Conservation (phyloP, 2,329 filamentous ascomycete genomes). For the Onygena corvina region DNA sequence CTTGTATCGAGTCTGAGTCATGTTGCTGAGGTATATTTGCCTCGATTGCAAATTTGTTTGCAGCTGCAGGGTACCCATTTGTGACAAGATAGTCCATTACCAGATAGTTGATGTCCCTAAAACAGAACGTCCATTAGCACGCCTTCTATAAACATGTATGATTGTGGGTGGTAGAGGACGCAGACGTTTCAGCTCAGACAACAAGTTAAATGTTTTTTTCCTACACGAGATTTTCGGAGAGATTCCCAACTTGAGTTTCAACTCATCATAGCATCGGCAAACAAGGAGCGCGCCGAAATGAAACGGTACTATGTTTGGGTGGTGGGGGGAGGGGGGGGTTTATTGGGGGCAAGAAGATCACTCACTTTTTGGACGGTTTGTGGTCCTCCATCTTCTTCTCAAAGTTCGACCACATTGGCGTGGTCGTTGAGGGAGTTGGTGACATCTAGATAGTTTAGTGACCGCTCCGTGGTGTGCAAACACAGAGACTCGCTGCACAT, state of each 20-base stretch:
- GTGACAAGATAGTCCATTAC: slow-evolving; percentile 96
- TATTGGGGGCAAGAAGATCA: slow-evolving; percentile 18
- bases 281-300: too few species aligned
- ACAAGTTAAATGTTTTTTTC: slow-evolving; percentile 68
- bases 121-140: slow-evolving; percentile 22
- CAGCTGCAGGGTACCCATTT: slow-evolving; percentile 86
- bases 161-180: slow-evolving; percentile 9
- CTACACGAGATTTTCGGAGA: slow-evolving; percentile 93
- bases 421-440: slow-evolving; percentile 58
- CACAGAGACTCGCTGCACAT: slow-evolving; percentile 27
- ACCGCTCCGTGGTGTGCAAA: slow-evolving; percentile 14
- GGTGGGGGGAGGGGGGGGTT: background rate
- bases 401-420: slow-evolving; percentile 60
- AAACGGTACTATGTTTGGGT: too few species aligned
- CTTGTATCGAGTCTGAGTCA: slow-evolving; percentile 59
- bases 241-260: slow-evolving; percentile 97
- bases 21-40: slow-evolving; percentile 64
- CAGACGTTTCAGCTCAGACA: slow-evolving; percentile 44
- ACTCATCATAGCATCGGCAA: slow-evolving; percentile 56
- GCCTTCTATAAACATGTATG: background rate
- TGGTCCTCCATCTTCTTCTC: slow-evolving; percentile 71
- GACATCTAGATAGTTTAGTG: slow-evolving; percentile 44
- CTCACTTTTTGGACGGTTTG: slow-evolving; percentile 82
- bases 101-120: slow-evolving; percentile 84
- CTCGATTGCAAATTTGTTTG: slow-evolving; percentile 85